Evolutionary conservation across 305 asterid genomes (phyloP), one percentile per base, ranked within the genome.

Genomic region (Fraxinus platypoda): DNA sequence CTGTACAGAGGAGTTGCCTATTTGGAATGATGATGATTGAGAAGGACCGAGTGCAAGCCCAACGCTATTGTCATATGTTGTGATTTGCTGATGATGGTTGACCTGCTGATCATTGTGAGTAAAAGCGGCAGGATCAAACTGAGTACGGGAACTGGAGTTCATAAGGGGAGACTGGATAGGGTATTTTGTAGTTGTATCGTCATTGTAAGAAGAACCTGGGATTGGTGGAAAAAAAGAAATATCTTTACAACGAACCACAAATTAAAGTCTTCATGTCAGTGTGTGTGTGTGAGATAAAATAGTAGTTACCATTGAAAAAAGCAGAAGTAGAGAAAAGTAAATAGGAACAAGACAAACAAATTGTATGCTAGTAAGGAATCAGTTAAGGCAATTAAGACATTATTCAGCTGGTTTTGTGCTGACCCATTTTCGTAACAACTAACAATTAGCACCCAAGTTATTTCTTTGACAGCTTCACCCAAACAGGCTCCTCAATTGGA

Each of bases 21-120:
- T 37, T 78, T 85, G 93, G 86, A 89, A 84, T 15, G 91, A 77
- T 15, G 97, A 87, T 75, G 94, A 85, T 13, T 85, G 97, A 12
- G 97, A 92, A 83, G 94, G 97, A 73, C 90, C 91, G 3, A 93
- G 94, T 82, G 97, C 94, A 49, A 95, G 92, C 41, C 89, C 90
- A 41, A 86, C 89, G 33, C 86, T 79, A 76, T 84, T 85, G 57
- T 83, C 83, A 73, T 90, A 87, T 57, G 87, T 8, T 8, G 76
- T 52, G 0, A 85, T 76, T 76, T 90, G 91, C 85, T 83, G 79
- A 1, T 87, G 79, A 81, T 82, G 90, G 85, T 85, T 87, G 77
- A 85, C 57, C 73, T 78, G 92, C 78, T 77, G 91, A 74, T 88
- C 88, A 17, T 85, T 85, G 62, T 85, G 86, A 26, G 89, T 79